Conservation (phyloP, 2,329 filamentous ascomycete genomes). For the Phyllosticta capitalensis region DNA sequence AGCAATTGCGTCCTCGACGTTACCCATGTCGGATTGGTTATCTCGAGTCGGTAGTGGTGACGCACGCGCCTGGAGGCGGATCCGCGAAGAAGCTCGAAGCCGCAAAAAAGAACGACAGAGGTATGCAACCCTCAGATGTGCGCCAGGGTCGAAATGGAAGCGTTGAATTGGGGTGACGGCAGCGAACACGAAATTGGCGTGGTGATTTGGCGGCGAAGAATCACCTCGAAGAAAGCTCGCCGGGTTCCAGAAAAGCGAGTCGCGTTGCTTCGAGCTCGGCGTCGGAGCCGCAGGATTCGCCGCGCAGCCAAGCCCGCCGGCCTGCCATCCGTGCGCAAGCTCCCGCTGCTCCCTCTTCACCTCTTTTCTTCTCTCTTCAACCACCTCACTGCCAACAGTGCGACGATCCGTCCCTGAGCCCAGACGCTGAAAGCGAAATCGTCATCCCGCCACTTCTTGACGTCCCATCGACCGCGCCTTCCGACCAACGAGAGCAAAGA, state of each 20-base stretch:
- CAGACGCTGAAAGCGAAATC: neutral
- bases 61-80: neutral
- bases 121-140: neutral
- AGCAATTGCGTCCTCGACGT: slow-evolving; percentile 61
- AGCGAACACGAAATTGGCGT: neutral
- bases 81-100: neutral
- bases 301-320: neutral
- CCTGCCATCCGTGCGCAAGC: neutral
- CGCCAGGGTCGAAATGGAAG: neutral
- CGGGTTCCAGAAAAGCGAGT: neutral
- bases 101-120: neutral
- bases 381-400: neutral
- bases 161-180: slow-evolving; percentile 2
- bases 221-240: neutral
- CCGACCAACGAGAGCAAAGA: neutral
- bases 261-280: neutral
- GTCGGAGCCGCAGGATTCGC: neutral
- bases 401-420: neutral
- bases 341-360: neutral
- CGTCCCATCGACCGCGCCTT: neutral
- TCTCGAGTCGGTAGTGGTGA: neutral
- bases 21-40: slow-evolving; percentile 20
- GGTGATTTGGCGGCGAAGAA: neutral
- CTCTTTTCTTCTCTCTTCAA: neutral
- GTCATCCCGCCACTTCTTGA: neutral